phyloP scores from a whole-genome alignment of 805 yeast species.

The Wickerhamomyces alni region DNA sequence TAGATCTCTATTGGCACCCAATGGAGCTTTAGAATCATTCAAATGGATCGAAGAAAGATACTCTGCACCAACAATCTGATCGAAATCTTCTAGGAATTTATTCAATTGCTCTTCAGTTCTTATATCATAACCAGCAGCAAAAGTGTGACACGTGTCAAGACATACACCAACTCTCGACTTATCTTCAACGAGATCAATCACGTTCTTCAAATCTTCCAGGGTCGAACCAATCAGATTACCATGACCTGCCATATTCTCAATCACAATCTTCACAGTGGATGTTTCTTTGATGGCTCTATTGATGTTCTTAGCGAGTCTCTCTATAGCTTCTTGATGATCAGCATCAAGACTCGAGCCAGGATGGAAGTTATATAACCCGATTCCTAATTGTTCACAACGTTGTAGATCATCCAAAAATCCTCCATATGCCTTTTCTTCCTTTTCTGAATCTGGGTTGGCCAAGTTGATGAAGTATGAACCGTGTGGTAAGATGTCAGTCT shows the following conservation, averaged over 20 bases:
- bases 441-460: constrained; percentile 83
- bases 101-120: constrained; percentile 50
- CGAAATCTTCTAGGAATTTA: constrained; percentile 73
- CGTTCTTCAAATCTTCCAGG: constrained; percentile 66
- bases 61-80: constrained; percentile 63
- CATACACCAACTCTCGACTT: constrained; percentile 91
- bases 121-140: constrained; percentile 94
- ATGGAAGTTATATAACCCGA: constrained; percentile 88
- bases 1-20: constrained; percentile 83
- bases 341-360: constrained; percentile 84
- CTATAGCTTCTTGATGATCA: constrained; percentile 59
- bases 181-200: constrained; percentile 73
- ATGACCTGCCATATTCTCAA: constrained; percentile 98
- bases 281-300: constrained; percentile 76
- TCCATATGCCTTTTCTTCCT: constrained; percentile 66
- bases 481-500: constrained; percentile 83
- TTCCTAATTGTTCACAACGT: constrained; percentile 79
- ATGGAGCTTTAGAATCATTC: constrained; percentile 93
- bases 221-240: constrained; percentile 84
- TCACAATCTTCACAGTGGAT: constrained; percentile 72
- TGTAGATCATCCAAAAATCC: constrained; percentile 81
- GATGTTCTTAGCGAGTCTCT: constrained; percentile 68
- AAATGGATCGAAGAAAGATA: constrained; percentile 79
- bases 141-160: constrained; percentile 92
- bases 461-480: constrained; percentile 91